Conservation (phyloP, 148 eudicot genomes). For the Nepenthes gracilis region DNA sequence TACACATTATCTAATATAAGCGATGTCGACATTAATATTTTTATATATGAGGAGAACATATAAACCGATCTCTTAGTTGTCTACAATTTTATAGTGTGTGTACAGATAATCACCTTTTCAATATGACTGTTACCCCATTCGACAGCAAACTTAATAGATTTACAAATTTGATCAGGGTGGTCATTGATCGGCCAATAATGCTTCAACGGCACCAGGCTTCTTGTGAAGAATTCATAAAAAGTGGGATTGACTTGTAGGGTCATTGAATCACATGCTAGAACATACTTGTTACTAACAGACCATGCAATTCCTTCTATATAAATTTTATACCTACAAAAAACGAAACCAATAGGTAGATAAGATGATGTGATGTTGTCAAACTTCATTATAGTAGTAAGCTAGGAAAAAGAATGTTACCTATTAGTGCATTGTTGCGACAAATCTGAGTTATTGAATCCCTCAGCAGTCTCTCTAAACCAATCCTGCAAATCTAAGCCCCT, state of each 20-base stretch:
- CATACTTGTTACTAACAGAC: constrained; percentile 11
- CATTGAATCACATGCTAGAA: constrained; percentile 46
- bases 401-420: constrained; percentile 17
- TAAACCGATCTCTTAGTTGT: background rate
- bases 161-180: constrained; percentile 21
- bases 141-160: constrained; percentile 41
- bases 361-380: background rate
- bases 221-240: constrained; percentile 48
- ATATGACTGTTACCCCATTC: constrained; percentile 43
- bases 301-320: constrained; percentile 61
- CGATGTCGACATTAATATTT: too few relatives aligned
- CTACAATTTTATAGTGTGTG: background rate
- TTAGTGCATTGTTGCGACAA: constrained; percentile 45
- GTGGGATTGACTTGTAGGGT: constrained; percentile 34
- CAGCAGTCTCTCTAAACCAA: constrained; percentile 33
- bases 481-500: constrained; percentile 17
- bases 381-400: too few relatives aligned
- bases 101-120: constrained; percentile 18
- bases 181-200: constrained; percentile 46
- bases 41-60: background rate
- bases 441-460: constrained; percentile 36
- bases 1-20: too few relatives aligned
- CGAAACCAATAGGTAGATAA: constrained; percentile 8
- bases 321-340: constrained; percentile 34
- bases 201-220: constrained; percentile 41